Percentiles rank a stretch among this genome's conserved stretches.
Conservation (phyloP, 768 basidiomycete species). For the Suillus variegatus region DNA sequence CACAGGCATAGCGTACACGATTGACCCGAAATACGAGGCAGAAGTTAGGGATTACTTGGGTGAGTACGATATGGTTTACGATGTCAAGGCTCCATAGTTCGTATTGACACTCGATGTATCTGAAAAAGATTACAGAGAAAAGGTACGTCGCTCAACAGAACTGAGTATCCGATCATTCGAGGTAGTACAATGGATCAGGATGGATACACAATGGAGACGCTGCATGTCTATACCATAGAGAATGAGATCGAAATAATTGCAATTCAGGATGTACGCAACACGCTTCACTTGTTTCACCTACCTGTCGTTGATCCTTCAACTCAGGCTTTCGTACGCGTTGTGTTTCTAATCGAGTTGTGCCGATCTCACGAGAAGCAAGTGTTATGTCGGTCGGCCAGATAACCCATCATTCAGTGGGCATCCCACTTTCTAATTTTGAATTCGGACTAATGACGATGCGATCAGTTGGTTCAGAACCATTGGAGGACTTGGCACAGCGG, state of each 20-base stretch:
- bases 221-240: constrained; percentile 68
- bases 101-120: background rate
- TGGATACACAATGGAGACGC: constrained; percentile 82
- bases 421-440: background rate
- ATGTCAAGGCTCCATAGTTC: background rate
- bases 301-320: background rate
- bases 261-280: constrained; percentile 49
- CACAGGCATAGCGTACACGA: constrained; percentile 81
- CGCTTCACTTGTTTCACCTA: background rate
- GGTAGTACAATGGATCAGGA: constrained; percentile 50
- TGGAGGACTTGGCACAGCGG: constrained; percentile 62
- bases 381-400: constrained; percentile 84
- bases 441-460: background rate
- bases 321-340: constrained; percentile 55
- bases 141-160: constrained; percentile 43
- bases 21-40: constrained; percentile 71
- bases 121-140: constrained; percentile 78
- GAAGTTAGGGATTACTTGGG: constrained; percentile 87
- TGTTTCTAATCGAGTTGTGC: background rate
- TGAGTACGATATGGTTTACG: constrained; percentile 30
- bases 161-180: background rate
- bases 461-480: constrained; percentile 80
- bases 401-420: constrained; percentile 86
- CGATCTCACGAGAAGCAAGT: constrained; percentile 38
- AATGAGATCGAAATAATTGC: constrained; percentile 54